These are phyloP conservation scores for Boletus subparvulus DNA, from an alignment of 768 basidiomycete genomes.

Conservation along the genomic window DNA sequence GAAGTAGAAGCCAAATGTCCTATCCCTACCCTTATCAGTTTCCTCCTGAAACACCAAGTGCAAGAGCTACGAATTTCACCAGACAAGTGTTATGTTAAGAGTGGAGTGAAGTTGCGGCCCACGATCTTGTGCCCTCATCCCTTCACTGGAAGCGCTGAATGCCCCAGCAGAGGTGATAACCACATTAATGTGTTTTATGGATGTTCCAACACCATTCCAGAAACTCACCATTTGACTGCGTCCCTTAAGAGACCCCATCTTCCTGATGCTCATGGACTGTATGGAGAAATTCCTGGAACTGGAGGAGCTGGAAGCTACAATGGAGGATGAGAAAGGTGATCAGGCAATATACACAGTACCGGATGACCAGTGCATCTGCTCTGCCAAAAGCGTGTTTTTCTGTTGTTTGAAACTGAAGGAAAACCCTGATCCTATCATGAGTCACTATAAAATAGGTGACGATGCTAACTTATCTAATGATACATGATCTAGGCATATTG, in stretches of 20 bases:
- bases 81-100: neutral
- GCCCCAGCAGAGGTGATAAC: neutral
- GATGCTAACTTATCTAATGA: neutral
- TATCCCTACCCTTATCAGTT: too few species aligned
- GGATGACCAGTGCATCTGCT: too few species aligned
- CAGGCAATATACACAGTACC: too few species aligned
- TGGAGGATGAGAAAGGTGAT: neutral
- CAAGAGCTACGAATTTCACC: neutral
- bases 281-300: neutral
- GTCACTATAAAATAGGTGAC: neutral
- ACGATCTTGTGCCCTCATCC: neutral
- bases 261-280: neutral
- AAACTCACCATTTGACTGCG: neutral
- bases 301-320: neutral
- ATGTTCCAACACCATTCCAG: neutral
- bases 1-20: too few species aligned
- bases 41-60: too few species aligned
- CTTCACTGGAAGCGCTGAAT: neutral
- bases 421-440: neutral
- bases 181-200: neutral
- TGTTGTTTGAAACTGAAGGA: too few species aligned
- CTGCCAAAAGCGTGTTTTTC: too few species aligned
- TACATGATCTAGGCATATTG: neutral
- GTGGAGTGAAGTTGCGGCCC: neutral
- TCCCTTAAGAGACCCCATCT: neutral